Conservation (phyloP, 768 basidiomycete species). For the Clavaria fumosa region DNA sequence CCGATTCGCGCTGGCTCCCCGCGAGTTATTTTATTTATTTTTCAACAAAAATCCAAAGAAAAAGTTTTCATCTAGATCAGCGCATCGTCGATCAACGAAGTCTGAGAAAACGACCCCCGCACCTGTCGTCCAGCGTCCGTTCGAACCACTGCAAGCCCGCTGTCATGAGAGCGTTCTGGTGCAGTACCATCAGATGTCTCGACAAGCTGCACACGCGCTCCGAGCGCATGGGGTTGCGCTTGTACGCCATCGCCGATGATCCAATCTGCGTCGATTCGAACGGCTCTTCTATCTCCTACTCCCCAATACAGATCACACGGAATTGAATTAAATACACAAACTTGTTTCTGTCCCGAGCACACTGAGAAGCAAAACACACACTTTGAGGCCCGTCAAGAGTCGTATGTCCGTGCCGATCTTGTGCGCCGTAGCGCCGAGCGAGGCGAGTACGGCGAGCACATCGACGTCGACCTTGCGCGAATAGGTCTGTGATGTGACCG, state of each 20-base stretch:
- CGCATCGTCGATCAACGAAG: too few relatives aligned
- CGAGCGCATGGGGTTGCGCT: conserved; percentile 97
- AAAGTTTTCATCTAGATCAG: too few relatives aligned
- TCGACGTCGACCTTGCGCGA: conserved; percentile 96
- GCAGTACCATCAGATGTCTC: conserved; percentile 90
- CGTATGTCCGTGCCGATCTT: conserved; percentile 96
- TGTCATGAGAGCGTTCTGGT: conserved; percentile 95
- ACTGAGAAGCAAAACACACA: too few relatives aligned
- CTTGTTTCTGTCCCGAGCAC: too few relatives aligned
- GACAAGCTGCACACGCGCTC: conserved; percentile 94
- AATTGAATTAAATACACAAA: background rate
- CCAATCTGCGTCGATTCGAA: conserved; percentile 99
- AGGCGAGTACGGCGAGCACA: conserved; percentile 79
- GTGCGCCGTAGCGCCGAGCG: conserved; percentile 88
- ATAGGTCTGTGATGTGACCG: conserved; percentile 97
- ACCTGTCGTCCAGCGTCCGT: conserved; percentile 94
- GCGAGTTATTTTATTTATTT: background rate
- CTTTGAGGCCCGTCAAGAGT: conserved; percentile 87
- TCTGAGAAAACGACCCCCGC: too few relatives aligned
- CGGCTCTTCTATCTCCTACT: conserved; percentile 90
- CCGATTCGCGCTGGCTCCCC: conserved; percentile 65
- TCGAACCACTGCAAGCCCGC: conserved; percentile 96
- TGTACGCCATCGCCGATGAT: conserved; percentile 96
- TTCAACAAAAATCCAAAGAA: conserved; percentile 1
- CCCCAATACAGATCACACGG: background rate